phyloP scores from a whole-genome alignment of 1,284 basidiomycete species.

The Ustilago loliicola region DNA sequence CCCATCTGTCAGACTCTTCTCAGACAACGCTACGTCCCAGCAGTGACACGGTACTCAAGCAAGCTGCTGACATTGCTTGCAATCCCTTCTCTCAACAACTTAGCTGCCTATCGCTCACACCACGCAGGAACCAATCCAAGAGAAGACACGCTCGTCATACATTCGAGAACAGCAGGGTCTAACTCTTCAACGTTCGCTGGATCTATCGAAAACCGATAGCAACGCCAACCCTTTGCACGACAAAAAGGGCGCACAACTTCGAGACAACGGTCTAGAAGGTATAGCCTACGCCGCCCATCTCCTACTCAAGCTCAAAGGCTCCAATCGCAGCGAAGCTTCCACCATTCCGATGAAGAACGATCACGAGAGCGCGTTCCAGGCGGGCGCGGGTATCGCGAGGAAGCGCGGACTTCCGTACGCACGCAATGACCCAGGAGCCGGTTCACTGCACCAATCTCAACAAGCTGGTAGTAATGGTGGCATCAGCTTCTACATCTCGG shows the following conservation, averaged over 20 bases:
- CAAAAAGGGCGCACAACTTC: too few relatives aligned
- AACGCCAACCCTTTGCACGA: too few relatives aligned
- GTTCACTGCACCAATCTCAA: neutral
- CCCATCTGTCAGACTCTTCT: slow-evolving; percentile 4
- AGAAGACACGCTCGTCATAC: neutral
- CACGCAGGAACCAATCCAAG: too few relatives aligned
- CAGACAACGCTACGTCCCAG: neutral
- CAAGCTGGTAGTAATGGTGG: neutral
- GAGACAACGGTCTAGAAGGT: slow-evolving; percentile 26
- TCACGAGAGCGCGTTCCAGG: slow-evolving; percentile 6
- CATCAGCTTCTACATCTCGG: slow-evolving; percentile 33
- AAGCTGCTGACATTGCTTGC: neutral
- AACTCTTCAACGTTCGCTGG: too few relatives aligned
- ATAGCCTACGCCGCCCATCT: slow-evolving; percentile 41
- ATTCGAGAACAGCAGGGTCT: too few relatives aligned
- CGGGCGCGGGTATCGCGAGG: slow-evolving; percentile 12
- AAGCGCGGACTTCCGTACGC: slow-evolving; percentile 34
- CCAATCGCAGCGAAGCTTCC: neutral
- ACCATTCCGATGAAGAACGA: slow-evolving; percentile 1
- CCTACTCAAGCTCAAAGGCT: slow-evolving; percentile 22
- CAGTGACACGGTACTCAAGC: neutral
- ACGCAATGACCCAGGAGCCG: slow-evolving; percentile 16
- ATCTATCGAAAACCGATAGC: too few relatives aligned
- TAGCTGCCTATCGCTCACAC: too few relatives aligned
- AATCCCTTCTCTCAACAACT: neutral